phyloP scores from a whole-genome alignment of 306 rosid species.

The Prunus padus region DNA sequence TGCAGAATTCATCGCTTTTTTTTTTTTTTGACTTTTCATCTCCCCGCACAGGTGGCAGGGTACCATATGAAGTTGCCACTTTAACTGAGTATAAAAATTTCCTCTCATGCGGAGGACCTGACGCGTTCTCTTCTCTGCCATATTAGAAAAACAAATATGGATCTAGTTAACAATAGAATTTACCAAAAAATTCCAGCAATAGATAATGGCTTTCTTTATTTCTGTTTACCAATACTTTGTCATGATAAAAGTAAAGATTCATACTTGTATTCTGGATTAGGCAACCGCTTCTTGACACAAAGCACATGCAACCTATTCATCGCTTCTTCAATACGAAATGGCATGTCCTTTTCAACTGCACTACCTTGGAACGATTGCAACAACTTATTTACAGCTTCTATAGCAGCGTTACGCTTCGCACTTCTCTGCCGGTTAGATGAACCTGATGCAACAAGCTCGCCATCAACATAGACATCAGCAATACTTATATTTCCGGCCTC shows the following conservation, averaged over 20 bases:
- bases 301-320: conserved; percentile 50
- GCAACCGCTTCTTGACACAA: conserved; percentile 54
- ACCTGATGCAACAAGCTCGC: conserved; percentile 42
- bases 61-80: too few relatives aligned
- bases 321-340: conserved; percentile 46
- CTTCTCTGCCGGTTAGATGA: conserved; percentile 48
- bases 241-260: background rate
- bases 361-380: background rate
- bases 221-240: too few relatives aligned
- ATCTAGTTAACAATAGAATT: background rate
- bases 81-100: too few relatives aligned
- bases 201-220: background rate
- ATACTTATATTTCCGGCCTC: conserved; percentile 9
- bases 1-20: too few relatives aligned
- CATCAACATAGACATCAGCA: conserved; percentile 52
- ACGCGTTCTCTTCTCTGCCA: too few relatives aligned
- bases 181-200: background rate
- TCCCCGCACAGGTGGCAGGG: too few relatives aligned
- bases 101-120: too few relatives aligned
- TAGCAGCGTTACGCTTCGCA: conserved; percentile 67
- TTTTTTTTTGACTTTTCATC: too few relatives aligned
- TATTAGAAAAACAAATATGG: background rate
- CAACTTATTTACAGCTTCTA: conserved; percentile 44
- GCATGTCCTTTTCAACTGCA: conserved; percentile 20
- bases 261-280: conserved; percentile 54